Percentiles rank a stretch among this genome's conserved stretches.
phyloP scores from a whole-genome alignment of 2,329 filamentous ascomycete species.

The Blastomyces emzantsi region DNA sequence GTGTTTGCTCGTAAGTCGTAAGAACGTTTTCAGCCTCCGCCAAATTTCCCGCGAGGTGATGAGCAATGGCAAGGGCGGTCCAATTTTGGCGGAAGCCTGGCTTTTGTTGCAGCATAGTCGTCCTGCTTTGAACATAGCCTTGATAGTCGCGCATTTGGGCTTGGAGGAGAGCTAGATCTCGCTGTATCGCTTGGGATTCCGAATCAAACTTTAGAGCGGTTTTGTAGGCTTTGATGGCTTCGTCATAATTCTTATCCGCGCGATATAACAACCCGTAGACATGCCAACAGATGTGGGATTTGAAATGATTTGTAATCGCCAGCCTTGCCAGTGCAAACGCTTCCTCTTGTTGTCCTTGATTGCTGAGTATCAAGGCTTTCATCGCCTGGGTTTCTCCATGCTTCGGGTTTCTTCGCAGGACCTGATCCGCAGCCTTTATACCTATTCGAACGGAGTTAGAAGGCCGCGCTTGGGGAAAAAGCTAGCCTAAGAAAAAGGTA shows the following conservation, averaged over 20 bases:
- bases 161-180: constrained; percentile 86
- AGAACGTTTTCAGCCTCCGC: constrained; percentile 82
- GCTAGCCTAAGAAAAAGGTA: constrained; percentile 18
- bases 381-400: constrained; percentile 98
- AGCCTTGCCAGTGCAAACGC: constrained; percentile 89
- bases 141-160: constrained; percentile 94
- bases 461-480: constrained; percentile 15
- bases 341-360: constrained; percentile 83
- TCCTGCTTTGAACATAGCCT: constrained; percentile 84
- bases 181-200: constrained; percentile 87
- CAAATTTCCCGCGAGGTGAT: constrained; percentile 82
- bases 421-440: constrained; percentile 91
- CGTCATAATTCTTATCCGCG: constrained; percentile 93
- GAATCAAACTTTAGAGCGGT: constrained; percentile 89
- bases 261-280: constrained; percentile 94
- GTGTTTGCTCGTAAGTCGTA: constrained; percentile 83
- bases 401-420: constrained; percentile 85
- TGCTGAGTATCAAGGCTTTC: constrained; percentile 96
- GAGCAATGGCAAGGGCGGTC: constrained; percentile 91
- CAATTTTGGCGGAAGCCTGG: constrained; percentile 83
- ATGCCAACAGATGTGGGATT: constrained; percentile 99
- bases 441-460: constrained; percentile 43
- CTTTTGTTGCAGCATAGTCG: constrained; percentile 74
- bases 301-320: constrained; percentile 93
- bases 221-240: constrained; percentile 98